Evolutionary conservation across 345 rosid species (phyloP).

Genomic region (Lepidium aucheri): DNA sequence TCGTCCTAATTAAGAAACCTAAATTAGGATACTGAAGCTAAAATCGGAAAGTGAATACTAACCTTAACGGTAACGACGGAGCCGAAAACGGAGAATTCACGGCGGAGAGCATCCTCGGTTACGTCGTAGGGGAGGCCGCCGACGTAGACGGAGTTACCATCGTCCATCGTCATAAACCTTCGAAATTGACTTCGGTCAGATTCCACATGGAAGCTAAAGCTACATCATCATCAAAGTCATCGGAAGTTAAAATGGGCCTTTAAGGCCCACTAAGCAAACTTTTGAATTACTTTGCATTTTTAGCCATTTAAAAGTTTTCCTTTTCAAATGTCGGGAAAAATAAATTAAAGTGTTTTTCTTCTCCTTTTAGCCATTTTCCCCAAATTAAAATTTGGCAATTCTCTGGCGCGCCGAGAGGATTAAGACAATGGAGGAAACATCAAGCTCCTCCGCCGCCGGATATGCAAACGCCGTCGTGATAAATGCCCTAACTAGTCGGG

Average conservation of each 20-base stretch:
- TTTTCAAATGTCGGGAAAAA: no score
- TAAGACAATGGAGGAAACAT: slow-evolving; percentile 25
- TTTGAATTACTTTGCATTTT: not conserved
- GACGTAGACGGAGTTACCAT: slow-evolving; percentile 71
- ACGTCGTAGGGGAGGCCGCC: slow-evolving; percentile 80
- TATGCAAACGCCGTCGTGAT: slow-evolving; percentile 25
- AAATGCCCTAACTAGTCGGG: slow-evolving; percentile 49
- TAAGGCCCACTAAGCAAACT: slow-evolving; percentile 4
- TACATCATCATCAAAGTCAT: not conserved
- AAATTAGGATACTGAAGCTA: not conserved
- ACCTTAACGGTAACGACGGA: slow-evolving; percentile 71
- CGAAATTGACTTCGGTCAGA: not conserved
- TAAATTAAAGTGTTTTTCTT: no score
- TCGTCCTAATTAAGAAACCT: slow-evolving; percentile 1
- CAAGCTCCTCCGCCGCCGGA: slow-evolving; percentile 18
- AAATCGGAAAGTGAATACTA: not conserved
- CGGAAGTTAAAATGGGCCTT: not conserved
- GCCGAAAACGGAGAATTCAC: slow-evolving; percentile 57
- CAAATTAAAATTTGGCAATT: not conserved
- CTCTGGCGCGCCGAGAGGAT: no score
- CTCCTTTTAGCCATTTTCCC: not conserved
- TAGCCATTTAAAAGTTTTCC: not conserved
- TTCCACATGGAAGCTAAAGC: not conserved
- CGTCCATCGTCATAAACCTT: slow-evolving; percentile 70
- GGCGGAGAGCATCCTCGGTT: slow-evolving; percentile 58